Base-by-base conservation (phyloP, 2,329 filamentous ascomycete species). In the Exserohilum turcica region DNA sequence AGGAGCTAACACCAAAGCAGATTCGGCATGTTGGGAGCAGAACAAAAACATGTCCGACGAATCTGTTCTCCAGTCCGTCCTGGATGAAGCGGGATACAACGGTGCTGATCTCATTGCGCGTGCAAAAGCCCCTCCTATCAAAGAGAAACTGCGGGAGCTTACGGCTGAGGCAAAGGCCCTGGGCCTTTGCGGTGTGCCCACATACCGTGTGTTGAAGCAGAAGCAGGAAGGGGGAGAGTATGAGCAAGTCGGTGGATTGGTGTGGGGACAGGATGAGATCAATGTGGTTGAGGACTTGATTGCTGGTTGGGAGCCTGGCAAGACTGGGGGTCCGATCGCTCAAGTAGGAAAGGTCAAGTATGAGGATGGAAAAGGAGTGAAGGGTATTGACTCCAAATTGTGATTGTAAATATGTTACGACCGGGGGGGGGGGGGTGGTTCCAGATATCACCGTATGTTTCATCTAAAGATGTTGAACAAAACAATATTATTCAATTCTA, bases 251-350 rank as follows among this genome's bases (percentile, higher is more conserved):
- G 65, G 68, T 32, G 67, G 67, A 1, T 19, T 72, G 21, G 54
- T 72, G 2, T 74, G 71, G 71, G 71, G 71, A 6, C 70, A 73
- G 28, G 71, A 74, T 27, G 69, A 73, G 42, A 64, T 48, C 3
- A 67, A 64, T 43, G 66, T 73, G 1, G 63, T 74, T 1, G 68
- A 73, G 42, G 71, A 73, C 51, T 13, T 72, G 27, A 71, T 74
- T 35, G 65, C 65, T 2, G 71, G 71, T 2, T 74, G 71, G 71
- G 54, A 65, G 36, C 35, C 47, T 1, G 60, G 59, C 16, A 44
- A 32, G 8, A 48, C 39, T 5, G 10, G 29, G 5, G 39, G 28
- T 16, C 54, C 21, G 7, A 6, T 55, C 9, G 60, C 60, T 18
- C 49, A 56, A 37, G 49, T 55, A 10, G 33, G 49, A 28, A 61